Percentiles rank a stretch among this genome's conserved stretches.
phyloP scores from a whole-genome alignment of 176 grass and related monocot species.

The Juncus inflexus region DNA sequence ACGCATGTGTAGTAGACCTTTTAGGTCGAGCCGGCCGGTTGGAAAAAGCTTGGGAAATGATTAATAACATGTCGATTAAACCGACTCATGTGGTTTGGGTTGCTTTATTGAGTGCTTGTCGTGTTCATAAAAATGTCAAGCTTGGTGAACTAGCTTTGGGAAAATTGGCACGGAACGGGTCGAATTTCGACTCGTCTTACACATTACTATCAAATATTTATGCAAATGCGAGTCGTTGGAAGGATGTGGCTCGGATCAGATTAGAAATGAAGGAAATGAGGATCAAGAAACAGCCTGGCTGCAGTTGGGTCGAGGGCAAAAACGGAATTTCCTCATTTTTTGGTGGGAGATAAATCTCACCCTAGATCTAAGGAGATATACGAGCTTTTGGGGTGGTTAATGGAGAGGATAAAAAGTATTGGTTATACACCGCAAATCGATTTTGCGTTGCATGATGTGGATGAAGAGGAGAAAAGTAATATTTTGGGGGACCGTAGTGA shows the following conservation, averaged over 20 bases:
- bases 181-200: constrained; percentile 78
- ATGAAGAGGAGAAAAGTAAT: constrained; percentile 79
- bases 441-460: constrained; percentile 80
- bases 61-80: constrained; percentile 68
- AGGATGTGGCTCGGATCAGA: constrained; percentile 69
- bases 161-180: constrained; percentile 52
- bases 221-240: constrained; percentile 69
- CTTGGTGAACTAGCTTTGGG: constrained; percentile 74
- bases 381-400: constrained; percentile 50
- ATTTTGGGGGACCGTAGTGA: constrained; percentile 74
- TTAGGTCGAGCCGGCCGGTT: constrained; percentile 61
- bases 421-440: constrained; percentile 72
- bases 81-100: constrained; percentile 72
- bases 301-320: constrained; percentile 82
- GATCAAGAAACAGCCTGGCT: constrained; percentile 83
- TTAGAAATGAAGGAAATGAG: constrained; percentile 56
- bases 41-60: constrained; percentile 66
- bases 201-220: constrained; percentile 87
- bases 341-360: constrained; percentile 74
- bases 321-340: constrained; percentile 68
- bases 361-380: constrained; percentile 67
- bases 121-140: constrained; percentile 76
- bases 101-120: constrained; percentile 67
- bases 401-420: constrained; percentile 63
- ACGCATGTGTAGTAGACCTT: constrained; percentile 82